Base-by-base conservation (phyloP, 495 filamentous ascomycete species). In the Achaetomiella virescens region DNA sequence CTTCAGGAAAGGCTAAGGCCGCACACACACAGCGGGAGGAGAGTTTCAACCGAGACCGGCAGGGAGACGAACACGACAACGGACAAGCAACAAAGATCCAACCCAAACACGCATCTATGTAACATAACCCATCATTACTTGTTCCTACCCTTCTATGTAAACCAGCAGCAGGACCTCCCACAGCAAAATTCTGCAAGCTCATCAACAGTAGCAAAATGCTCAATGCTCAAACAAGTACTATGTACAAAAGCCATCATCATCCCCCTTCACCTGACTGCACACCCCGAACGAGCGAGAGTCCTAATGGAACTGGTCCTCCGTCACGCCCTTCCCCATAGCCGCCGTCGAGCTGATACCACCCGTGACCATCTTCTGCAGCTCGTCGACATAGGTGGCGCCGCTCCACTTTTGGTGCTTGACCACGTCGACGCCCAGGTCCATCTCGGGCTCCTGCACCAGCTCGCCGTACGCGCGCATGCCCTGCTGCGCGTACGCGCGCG, bases 361-460 rank as follows among this genome's bases (percentile, higher is more conserved):
- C 6, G 84, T 91, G 11, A 98, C 90, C 93, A 98, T 96, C 82
- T 95, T 96, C 68, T 96, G 75, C 76, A 96, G 68, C 65, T 91
- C 89, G 67, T 98, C 93, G 6, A 90, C 84, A 68, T 97, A 97
- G 63, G 88, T 90, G 24, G 95, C 93, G 36, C 93, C 93, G 63
- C 82, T 87, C 93, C 93, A 98, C 71, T 97, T 97, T 83, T 98
- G 93, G 73, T 98, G 93, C 66, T 88, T 96, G 31, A 98, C 90
- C 8, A 97, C 95, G 68, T 98, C 93, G 40, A 97, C 84, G 36
- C 84, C 84, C 46, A 77, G 78, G 63, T 86, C 91, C 76, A 96
- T 96, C 81, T 98, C 93, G 9, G 93, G 95, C 75, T 97, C 93
- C 72, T 98, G 95, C 11, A 98, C 87, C 40, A 96, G 77, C 73